Evolutionary conservation across 225 moss, liverwort and hornwort genomes (phyloP), one percentile per base, ranked within the genome.

Genomic region (Thuidium tamariscinum): DNA sequence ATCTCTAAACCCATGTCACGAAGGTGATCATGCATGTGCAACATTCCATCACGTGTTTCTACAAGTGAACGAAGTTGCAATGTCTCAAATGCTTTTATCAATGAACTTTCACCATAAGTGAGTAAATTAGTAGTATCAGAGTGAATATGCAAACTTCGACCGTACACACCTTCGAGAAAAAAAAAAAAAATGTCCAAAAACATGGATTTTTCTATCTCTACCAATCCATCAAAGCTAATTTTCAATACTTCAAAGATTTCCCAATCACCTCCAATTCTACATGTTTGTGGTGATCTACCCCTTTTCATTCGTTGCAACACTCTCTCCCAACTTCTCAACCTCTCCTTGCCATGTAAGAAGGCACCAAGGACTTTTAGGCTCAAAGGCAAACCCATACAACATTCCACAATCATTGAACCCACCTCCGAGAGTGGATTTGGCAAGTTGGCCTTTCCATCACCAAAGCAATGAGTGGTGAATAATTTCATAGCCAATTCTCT

Each of bases 141-240:
- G 10, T 0, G 7, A 41, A 19, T 0, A 59, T 39, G 12, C 1
- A 29, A 27, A 10, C 3, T 27, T 27, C 0, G 8, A 4, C 19
- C 41, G 27, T 42, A 59, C 0, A 78, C 59, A 59, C 59, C 78
- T 77, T 29, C 1, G 0, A 59, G 41, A 42, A 79, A 79, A 13
- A 79, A 79, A 16, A 59, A 79, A 42, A 42, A 79, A 79, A 79
- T 57, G 39, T 78, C 59, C 20, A 78, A 42, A 19, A 78, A 78
- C 59, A 78, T 78, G 8, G 5, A 17, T 16, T 41, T 57, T 2
- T 78, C 78, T 4, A 39, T 5, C 8, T 78, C 78, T 5, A 1
- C 59, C 19, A 78, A 78, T 8, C 55, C 78, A 26, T 78, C 59
- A 78, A 78, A 78, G 29, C 59, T 78, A 18, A 78, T 56, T 59